Percentiles rank a stretch among this genome's conserved stretches.
These are phyloP conservation scores for Pichia rugopelliculosa DNA, from an alignment of 805 yeast genomes.

Conservation along the genomic window DNA sequence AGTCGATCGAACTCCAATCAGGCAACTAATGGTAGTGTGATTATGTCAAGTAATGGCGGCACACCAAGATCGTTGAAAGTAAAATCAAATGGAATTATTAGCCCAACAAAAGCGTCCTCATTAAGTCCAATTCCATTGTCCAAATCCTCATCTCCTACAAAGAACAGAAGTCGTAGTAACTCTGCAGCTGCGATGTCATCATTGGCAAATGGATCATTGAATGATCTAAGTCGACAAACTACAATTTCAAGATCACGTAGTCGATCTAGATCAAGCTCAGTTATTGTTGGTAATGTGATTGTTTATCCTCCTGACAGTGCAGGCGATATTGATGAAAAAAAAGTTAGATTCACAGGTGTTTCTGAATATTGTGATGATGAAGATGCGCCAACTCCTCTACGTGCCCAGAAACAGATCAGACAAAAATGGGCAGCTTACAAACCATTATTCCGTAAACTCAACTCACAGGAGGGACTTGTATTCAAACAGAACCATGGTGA, in stretches of 20 bases:
- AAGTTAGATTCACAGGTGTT: slow-evolving; percentile 47
- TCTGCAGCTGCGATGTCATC: background rate
- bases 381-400: slow-evolving; percentile 43
- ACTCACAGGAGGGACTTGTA: slow-evolving; percentile 32
- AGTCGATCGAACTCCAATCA: slow-evolving; percentile 25
- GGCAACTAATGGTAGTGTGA: background rate
- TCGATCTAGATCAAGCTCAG: slow-evolving; percentile 3
- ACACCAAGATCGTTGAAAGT: background rate
- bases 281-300: slow-evolving; percentile 20
- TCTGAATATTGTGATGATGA: slow-evolving; percentile 44
- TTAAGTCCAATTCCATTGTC: slow-evolving; percentile 7
- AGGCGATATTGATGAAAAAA: slow-evolving; percentile 22
- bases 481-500: slow-evolving; percentile 22
- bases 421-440: slow-evolving; percentile 29
- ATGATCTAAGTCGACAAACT: slow-evolving; percentile 9
- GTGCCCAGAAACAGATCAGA: slow-evolving; percentile 29
- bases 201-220: slow-evolving; percentile 1
- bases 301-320: slow-evolving; percentile 5
- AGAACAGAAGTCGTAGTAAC: slow-evolving; percentile 19
- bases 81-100: background rate
- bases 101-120: background rate
- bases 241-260: slow-evolving; percentile 11
- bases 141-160: slow-evolving; percentile 11
- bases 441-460: slow-evolving; percentile 26
- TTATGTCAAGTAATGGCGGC: background rate